These are phyloP conservation scores for Aureobasidium subglaciale DNA, from an alignment of 2,329 filamentous ascomycete genomes.

Conservation along the genomic window DNA sequence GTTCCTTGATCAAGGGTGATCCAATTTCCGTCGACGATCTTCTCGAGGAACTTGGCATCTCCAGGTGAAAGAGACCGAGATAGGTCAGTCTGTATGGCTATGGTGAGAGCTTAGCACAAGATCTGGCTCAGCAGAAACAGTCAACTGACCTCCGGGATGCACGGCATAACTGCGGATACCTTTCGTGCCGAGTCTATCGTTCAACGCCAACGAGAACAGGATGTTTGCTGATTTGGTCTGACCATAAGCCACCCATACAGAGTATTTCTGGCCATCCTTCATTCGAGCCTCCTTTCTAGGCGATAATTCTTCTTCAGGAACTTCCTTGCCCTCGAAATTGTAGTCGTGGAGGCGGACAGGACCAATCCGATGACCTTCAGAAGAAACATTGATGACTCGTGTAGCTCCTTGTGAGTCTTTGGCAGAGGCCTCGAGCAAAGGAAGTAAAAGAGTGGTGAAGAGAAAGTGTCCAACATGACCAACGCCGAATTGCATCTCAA, in stretches of 20 bases:
- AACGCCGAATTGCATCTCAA: constrained; percentile 26
- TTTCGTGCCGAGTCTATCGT: constrained; percentile 23
- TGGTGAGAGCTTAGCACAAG: background rate
- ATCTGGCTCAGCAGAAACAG: no score
- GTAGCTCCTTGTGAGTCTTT: constrained; percentile 17
- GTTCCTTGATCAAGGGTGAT: constrained; percentile 38
- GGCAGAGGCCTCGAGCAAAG: constrained; percentile 14
- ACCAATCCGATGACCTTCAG: constrained; percentile 22
- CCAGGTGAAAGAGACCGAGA: constrained; percentile 17
- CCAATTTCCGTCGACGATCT: constrained; percentile 23
- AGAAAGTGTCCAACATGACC: constrained; percentile 23
- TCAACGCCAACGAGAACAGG: constrained; percentile 35
- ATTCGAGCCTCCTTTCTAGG: constrained; percentile 7
- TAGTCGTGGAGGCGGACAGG: constrained; percentile 30
- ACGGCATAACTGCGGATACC: constrained; percentile 33
- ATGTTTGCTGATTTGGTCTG: constrained; percentile 43
- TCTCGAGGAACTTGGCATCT: constrained; percentile 20
- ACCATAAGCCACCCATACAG: constrained; percentile 35
- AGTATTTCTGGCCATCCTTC: constrained; percentile 26
- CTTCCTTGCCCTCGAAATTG: constrained; percentile 25
- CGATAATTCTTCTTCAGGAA: constrained; percentile 20
- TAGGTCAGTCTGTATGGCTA: constrained; percentile 18
- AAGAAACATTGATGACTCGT: constrained; percentile 26
- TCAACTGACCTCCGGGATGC: constrained; percentile 32
- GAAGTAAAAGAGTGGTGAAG: constrained; percentile 18